A percentile compares a stretch with the other conserved stretches of the same genome.
Conservation (phyloP, 768 basidiomycete species). For the Tylopilus intermedius region DNA sequence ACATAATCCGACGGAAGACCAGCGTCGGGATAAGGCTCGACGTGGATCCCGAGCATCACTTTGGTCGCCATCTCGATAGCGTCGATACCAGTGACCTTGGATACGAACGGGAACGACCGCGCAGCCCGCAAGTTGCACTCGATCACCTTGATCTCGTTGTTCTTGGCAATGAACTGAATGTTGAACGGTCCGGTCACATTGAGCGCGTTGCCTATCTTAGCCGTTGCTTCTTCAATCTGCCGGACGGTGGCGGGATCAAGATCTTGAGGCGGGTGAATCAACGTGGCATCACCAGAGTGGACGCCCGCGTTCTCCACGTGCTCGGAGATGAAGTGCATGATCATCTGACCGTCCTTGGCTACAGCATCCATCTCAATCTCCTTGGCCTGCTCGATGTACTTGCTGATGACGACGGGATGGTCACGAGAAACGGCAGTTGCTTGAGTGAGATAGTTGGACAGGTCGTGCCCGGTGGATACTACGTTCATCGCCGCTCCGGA, state of each 20-base stretch:
- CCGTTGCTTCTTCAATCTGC: conserved; percentile 94
- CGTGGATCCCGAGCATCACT: conserved; percentile 90
- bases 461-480: conserved; percentile 87
- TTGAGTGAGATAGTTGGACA: conserved; percentile 87
- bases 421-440: conserved; percentile 95
- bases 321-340: conserved; percentile 99
- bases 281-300: conserved; percentile 96
- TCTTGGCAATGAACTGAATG: conserved; percentile 99
- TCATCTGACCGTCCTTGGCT: conserved; percentile 93
- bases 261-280: conserved; percentile 98
- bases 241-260: conserved; percentile 94
- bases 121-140: conserved; percentile 98
- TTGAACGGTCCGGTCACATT: conserved; percentile 99
- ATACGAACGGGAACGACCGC: conserved; percentile 97
- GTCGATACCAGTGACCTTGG: conserved; percentile 95
- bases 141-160: conserved; percentile 99
- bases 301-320: conserved; percentile 99
- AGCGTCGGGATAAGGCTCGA: conserved; percentile 85
- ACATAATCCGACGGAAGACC: conserved; percentile 91
- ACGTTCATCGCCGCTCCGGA: conserved; percentile 99
- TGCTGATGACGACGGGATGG: conserved; percentile 96
- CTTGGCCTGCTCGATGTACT: conserved; percentile 99
- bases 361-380: conserved; percentile 99
- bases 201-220: conserved; percentile 94
- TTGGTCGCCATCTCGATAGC: conserved; percentile 99